phyloP scores from a whole-genome alignment of 2,329 filamentous ascomycete species.

The Cladophialophora bantiana region DNA sequence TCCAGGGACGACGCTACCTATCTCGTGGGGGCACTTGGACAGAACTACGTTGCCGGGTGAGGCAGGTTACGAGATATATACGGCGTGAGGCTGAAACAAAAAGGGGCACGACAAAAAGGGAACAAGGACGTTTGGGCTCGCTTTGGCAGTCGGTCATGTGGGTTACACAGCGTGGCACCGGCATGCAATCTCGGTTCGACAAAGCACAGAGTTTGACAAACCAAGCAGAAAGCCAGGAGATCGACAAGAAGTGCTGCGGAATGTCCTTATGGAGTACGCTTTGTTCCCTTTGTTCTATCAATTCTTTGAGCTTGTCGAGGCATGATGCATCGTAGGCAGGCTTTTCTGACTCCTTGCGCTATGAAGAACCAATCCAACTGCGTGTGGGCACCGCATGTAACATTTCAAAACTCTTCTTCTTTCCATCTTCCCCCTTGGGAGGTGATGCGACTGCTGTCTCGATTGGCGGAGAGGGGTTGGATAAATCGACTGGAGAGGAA shows the following conservation, averaged over 20 bases:
- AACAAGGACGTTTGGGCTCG: neutral
- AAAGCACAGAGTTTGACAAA: no score
- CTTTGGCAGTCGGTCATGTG: neutral
- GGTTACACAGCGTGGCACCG: neutral
- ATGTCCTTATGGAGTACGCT: neutral
- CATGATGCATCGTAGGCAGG: neutral
- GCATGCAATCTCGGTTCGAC: no score
- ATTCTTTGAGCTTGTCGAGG: neutral
- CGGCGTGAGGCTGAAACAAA: conserved; percentile 5
- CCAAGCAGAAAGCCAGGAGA: neutral
- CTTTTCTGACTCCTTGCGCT: conserved; percentile 8
- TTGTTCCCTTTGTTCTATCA: conserved; percentile 8
- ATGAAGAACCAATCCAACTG: neutral
- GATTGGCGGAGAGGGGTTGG: neutral
- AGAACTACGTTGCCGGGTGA: no score
- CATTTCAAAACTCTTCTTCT: conserved; percentile 1
- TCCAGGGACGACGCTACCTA: no score
- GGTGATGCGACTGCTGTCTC: neutral
- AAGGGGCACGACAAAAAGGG: neutral
- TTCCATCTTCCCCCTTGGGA: neutral
- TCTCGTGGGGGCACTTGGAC: no score
- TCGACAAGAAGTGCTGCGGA: neutral
- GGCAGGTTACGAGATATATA: neutral
- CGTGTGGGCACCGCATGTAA: neutral
- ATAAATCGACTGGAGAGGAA: neutral